Evolutionary conservation across 768 basidiomycete species (phyloP).

Genomic region (Mycena leptocephala): DNA sequence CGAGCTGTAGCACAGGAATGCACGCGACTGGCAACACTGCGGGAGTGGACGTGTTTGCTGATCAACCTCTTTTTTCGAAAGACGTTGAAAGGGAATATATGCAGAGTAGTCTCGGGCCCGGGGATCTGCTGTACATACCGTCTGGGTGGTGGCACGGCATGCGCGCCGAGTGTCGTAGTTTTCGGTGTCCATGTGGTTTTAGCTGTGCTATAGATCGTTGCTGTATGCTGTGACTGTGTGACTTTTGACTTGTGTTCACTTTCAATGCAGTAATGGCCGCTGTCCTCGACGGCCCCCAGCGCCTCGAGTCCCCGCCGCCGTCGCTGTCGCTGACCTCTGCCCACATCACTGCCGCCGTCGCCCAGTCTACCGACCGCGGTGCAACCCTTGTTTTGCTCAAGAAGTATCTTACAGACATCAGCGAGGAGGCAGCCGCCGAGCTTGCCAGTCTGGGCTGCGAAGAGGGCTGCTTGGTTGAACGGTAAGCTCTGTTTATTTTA

Average conservation of each 20-base stretch:
- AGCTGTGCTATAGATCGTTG: constrained; percentile 16
- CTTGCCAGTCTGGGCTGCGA: constrained; percentile 76
- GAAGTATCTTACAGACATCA: constrained; percentile 83
- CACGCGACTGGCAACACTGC: constrained; percentile 89
- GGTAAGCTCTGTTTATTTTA: constrained; percentile 60
- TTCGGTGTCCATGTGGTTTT: constrained; percentile 94
- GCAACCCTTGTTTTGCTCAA: constrained; percentile 90
- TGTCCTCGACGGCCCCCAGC: constrained; percentile 35
- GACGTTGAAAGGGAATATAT: constrained; percentile 74
- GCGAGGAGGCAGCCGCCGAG: constrained; percentile 81
- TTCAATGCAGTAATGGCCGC: constrained; percentile 45
- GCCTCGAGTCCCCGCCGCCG: constrained; percentile 49
- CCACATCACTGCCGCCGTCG: constrained; percentile 73
- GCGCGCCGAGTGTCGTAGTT: constrained; percentile 86
- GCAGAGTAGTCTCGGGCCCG: constrained; percentile 78
- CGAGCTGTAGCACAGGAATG: constrained; percentile 71
- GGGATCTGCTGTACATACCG: constrained; percentile 92
- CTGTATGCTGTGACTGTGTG: constrained; percentile 29
- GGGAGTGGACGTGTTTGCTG: constrained; percentile 81
- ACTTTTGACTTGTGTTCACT: constrained; percentile 9
- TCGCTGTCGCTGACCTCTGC: constrained; percentile 66
- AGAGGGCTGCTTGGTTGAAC: constrained; percentile 70
- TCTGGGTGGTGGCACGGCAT: constrained; percentile 97
- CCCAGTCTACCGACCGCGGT: constrained; percentile 81
- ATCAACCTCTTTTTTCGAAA: constrained; percentile 69